Evolutionary conservation across 768 basidiomycete species (phyloP).

Genomic region (Kwoniella sp.): DNA sequence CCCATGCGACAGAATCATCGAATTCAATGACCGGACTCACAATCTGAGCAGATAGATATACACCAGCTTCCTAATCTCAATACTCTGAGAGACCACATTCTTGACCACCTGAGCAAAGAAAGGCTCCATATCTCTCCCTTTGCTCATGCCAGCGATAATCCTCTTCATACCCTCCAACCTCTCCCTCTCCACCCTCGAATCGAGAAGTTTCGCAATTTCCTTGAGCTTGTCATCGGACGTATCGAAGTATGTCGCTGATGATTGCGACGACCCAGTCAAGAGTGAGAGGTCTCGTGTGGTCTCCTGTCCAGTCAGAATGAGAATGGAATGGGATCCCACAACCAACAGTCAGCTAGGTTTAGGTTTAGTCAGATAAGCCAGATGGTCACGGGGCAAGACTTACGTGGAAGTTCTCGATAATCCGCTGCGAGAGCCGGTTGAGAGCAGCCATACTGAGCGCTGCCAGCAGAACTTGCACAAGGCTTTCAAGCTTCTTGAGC

Average conservation of each 20-base stretch:
- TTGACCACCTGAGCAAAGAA: conserved; percentile 98
- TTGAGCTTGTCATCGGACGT: conserved; percentile 74
- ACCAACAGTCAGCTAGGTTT: too few species aligned
- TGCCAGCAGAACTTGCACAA: not conserved
- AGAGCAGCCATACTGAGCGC: conserved; percentile 42
- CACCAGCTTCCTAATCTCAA: conserved; percentile 91
- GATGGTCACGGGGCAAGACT: not conserved
- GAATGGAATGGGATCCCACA: not conserved
- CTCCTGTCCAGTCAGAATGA: conserved; percentile 26
- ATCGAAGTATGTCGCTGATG: conserved; percentile 49
- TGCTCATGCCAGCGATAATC: conserved; percentile 91
- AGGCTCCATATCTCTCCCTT: conserved; percentile 83
- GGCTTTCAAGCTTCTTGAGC: too few species aligned
- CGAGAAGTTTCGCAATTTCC: conserved; percentile 82
- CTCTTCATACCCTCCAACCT: conserved; percentile 94
- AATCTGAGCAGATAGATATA: conserved; percentile 96
- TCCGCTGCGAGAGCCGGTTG: conserved; percentile 50
- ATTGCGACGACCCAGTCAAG: conserved; percentile 36
- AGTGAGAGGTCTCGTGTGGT: conserved; percentile 53
- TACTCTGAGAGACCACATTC: conserved; percentile 87
- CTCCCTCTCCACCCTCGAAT: conserved; percentile 83
- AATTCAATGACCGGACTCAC: conserved; percentile 37
- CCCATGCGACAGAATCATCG: not conserved
- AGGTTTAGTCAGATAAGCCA: not conserved
- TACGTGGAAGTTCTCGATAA: conserved; percentile 55